A percentile compares a stretch with the other conserved stretches of the same genome.
Conservation (phyloP, 164 flowering plant genomes). For the Vitis rupestris region DNA sequence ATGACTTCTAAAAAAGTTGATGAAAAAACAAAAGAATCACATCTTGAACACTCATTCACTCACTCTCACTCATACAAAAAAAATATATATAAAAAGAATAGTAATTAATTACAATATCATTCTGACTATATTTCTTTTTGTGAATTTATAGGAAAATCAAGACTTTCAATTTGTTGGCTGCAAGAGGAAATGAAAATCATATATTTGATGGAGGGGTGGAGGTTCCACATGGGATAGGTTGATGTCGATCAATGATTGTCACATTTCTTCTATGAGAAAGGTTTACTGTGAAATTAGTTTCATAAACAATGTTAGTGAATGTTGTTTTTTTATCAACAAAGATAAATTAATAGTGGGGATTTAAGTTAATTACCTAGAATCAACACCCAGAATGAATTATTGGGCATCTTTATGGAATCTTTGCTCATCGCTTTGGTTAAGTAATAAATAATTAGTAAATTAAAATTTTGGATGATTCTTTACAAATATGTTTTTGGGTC, state of each 20-base stretch:
- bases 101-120: not conserved
- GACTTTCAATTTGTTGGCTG: conserved; percentile 43
- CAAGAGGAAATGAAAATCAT: conserved; percentile 69
- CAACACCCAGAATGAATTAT: conserved; percentile 76
- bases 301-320: not conserved
- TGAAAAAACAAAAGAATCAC: not conserved
- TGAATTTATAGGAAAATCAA: not conserved
- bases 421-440: conserved; percentile 57
- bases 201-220: conserved; percentile 68
- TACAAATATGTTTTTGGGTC: too few species aligned
- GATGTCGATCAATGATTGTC: conserved; percentile 41
- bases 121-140: not conserved
- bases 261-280: conserved; percentile 70
- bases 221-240: conserved; percentile 54
- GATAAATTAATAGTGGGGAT: not conserved
- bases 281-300: conserved; percentile 44
- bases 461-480: too few species aligned
- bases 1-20: not conserved
- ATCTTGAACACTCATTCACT: not conserved
- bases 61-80: not conserved
- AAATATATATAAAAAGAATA: not conserved
- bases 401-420: conserved; percentile 62
- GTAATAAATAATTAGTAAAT: not conserved
- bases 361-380: conserved; percentile 55
- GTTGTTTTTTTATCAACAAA: not conserved